phyloP scores from a whole-genome alignment of 73 alveolate genomes.

The Paramecium primaurelia region DNA sequence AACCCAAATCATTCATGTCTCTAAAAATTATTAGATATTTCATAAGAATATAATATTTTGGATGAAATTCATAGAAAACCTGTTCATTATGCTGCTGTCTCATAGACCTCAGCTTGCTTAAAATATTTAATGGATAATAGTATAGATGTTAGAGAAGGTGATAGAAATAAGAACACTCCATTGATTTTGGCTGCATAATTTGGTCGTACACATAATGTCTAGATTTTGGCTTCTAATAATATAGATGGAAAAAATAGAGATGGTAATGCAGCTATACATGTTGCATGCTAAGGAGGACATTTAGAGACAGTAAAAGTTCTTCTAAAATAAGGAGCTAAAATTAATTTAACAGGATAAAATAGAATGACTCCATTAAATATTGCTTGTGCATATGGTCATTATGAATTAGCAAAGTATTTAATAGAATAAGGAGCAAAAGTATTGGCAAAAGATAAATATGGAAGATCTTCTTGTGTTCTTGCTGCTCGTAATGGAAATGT shows the following conservation, averaged over 20 bases:
- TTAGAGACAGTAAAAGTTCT: slow-evolving; percentile 82
- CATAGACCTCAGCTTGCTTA: slow-evolving; percentile 79
- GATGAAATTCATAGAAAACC: slow-evolving; percentile 88
- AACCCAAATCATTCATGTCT: slow-evolving; percentile 91
- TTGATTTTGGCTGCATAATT: slow-evolving; percentile 87
- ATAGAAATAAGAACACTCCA: slow-evolving; percentile 82
- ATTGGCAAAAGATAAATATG: slow-evolving; percentile 84
- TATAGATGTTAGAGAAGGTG: slow-evolving; percentile 83
- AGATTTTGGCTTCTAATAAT: slow-evolving; percentile 60
- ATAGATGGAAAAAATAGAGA: slow-evolving; percentile 74
- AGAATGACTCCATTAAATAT: slow-evolving; percentile 92
- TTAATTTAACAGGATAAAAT: slow-evolving; percentile 79
- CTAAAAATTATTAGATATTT: slow-evolving; percentile 71
- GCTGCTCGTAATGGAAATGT: slow-evolving; percentile 95
- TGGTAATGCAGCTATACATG: slow-evolving; percentile 90
- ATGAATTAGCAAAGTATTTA: slow-evolving; percentile 76
- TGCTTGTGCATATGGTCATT: slow-evolving; percentile 94
- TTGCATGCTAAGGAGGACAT: slow-evolving; percentile 89
- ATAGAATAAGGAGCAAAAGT: slow-evolving; percentile 80
- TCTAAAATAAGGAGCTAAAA: slow-evolving; percentile 78
- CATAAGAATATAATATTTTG: slow-evolving; percentile 74
- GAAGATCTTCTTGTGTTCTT: slow-evolving; percentile 91
- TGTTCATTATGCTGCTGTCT: slow-evolving; percentile 98
- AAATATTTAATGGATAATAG: slow-evolving; percentile 86
- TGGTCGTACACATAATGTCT: slow-evolving; percentile 84